Base-by-base conservation (phyloP, 2,329 filamentous ascomycete genomes). In the Botrytis medusae region DNA sequence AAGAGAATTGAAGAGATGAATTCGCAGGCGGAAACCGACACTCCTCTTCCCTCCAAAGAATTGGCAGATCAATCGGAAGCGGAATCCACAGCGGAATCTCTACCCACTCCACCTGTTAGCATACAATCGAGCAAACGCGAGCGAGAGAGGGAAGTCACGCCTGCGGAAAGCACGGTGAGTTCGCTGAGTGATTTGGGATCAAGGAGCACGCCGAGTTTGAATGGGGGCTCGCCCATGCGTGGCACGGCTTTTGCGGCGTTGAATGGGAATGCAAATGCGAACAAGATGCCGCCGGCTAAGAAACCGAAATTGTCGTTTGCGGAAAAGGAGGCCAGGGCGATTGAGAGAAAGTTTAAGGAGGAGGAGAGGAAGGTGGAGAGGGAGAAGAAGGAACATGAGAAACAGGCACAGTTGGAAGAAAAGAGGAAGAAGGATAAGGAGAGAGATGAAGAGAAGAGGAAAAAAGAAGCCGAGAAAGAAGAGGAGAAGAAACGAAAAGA, bases 391-490 rank as follows among this genome's bases (percentile, higher is more conserved):
- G 78, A 79, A 22, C 76, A 77, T 14, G 79, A 81, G 71, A 80
- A 78, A 61, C 79, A 76, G 78, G 70, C 74, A 70, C 71, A 85
- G 84, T 72, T 74, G 72, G 75, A 77, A 63, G 74, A 74, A 72
- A 71, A 77, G 78, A 76, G 75, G 37, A 72, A 71, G 40, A 87
- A 86, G 76, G 78, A 82, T 44, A 79, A 79, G 7, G 77, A 79
- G 69, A 80, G 80, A 29, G 76, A 80, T 46, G 74, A 70, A 77
- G 62, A 75, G 65, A 69, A 67, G 74, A 69, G 68, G 54, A 87
- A 87, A 76, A 77, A 81, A 40, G 78, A 80, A 34, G 77, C 77
- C 25, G 78, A 79, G 74, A 84, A 85, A 73, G 85, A 87, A 74
- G 84, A 83, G 77, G 77, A 79, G 60, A 79, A 76, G 71, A 75